These are phyloP conservation scores for Nemania sp. DNA, from an alignment of 2,329 filamentous ascomycete species.

Conservation along the genomic window DNA sequence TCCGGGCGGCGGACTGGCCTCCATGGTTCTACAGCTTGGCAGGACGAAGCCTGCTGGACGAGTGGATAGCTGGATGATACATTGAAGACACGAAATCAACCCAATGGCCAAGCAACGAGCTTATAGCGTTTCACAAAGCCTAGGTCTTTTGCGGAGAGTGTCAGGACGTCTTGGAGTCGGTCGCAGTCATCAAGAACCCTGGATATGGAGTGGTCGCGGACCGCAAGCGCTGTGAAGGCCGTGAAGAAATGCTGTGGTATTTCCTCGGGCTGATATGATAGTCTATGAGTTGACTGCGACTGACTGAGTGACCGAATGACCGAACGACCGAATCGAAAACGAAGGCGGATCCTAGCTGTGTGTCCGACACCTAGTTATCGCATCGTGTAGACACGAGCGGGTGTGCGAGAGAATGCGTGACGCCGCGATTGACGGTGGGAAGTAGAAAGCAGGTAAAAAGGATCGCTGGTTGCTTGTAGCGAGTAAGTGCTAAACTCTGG, in stretches of 20 bases:
- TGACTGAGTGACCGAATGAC: background rate
- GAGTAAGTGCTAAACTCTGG: background rate
- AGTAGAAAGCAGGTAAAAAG: constrained; percentile 15
- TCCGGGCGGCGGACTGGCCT: constrained; percentile 35
- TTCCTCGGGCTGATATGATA: background rate
- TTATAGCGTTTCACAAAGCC: background rate
- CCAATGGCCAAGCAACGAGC: constrained; percentile 11
- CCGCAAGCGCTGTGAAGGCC: constrained; percentile 11
- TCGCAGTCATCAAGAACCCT: constrained; percentile 9
- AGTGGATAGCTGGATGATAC: constrained; percentile 33
- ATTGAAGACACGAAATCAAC: constrained; percentile 35
- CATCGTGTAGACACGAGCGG: background rate
- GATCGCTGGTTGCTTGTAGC: constrained; percentile 13
- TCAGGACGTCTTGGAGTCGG: constrained; percentile 4
- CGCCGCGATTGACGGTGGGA: constrained; percentile 12
- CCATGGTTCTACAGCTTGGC: constrained; percentile 42
- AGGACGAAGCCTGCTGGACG: constrained; percentile 38
- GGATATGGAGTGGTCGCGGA: constrained; percentile 2
- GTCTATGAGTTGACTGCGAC: constrained; percentile 2
- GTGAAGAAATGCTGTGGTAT: constrained; percentile 1
- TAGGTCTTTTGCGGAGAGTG: constrained; percentile 1
- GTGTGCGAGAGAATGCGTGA: constrained; percentile 2
- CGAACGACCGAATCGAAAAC: background rate
- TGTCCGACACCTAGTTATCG: constrained; percentile 11
- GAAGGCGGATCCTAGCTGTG: constrained; percentile 11